Percentiles rank a stretch among this genome's conserved stretches.
These are phyloP conservation scores for Eucalyptus marginata DNA, from an alignment of 345 rosid species.

Conservation along the genomic window DNA sequence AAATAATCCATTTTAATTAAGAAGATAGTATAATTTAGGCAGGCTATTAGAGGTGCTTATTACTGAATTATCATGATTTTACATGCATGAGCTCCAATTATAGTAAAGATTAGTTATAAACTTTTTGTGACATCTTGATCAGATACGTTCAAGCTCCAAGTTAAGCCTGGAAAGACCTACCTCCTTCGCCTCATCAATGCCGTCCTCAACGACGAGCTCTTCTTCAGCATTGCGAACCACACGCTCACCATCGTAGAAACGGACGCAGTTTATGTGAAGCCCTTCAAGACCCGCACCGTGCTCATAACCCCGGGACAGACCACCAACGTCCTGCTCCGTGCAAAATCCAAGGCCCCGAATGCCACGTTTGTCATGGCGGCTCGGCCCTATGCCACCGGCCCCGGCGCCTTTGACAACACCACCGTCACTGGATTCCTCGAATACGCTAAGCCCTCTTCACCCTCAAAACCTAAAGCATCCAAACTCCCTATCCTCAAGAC, in stretches of 20 bases:
- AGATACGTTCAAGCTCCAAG: conserved; percentile 46
- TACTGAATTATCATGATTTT: background rate
- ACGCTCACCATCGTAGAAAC: conserved; percentile 49
- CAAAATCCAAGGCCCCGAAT: conserved; percentile 14
- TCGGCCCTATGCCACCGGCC: conserved; percentile 35
- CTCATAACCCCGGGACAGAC: conserved; percentile 67
- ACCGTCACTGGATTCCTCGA: conserved; percentile 27
- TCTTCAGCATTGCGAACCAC: conserved; percentile 64
- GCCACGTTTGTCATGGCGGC: conserved; percentile 20
- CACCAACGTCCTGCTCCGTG: conserved; percentile 47
- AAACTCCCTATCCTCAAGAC: conserved; percentile 19
- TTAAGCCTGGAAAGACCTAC: conserved; percentile 34
- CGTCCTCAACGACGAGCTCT: conserved; percentile 60
- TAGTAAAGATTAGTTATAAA: background rate
- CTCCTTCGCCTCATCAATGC: conserved; percentile 37
- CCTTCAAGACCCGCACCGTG: conserved; percentile 33
- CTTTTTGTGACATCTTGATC: background rate
- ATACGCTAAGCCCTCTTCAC: conserved; percentile 7
- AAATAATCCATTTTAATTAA: background rate
- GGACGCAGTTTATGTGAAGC: conserved; percentile 65
- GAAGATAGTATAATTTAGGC: too few relatives aligned
- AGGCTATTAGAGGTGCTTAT: background rate
- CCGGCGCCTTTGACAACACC: conserved; percentile 34
- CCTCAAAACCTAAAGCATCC: conserved; percentile 1
- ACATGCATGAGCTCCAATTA: background rate